phyloP scores from a whole-genome alignment of 1,139 yeast species.

The Taiozyma onychis region DNA sequence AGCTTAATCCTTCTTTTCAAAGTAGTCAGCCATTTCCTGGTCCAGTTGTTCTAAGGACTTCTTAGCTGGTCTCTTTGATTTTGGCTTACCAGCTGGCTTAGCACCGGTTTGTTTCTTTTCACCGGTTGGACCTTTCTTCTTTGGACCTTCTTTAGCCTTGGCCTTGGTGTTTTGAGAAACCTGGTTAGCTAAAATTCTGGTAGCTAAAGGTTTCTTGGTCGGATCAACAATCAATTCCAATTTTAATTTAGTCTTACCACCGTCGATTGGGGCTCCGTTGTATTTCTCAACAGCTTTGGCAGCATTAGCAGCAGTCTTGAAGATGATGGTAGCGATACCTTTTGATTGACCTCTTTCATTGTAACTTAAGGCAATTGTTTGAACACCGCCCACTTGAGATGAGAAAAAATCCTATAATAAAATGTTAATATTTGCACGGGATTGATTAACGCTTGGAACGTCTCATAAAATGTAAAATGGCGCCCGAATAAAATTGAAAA shows the following conservation, averaged over 20 bases:
- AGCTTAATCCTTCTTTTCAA: slow-evolving; percentile 34
- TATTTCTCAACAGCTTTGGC: slow-evolving; percentile 72
- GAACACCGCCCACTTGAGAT: slow-evolving; percentile 83
- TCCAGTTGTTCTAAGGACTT: slow-evolving; percentile 88
- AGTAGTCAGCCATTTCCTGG: slow-evolving; percentile 89
- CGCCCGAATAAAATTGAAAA: slow-evolving; percentile 4
- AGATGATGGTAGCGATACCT: slow-evolving; percentile 85
- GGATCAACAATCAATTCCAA: slow-evolving; percentile 89
- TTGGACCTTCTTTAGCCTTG: slow-evolving; percentile 22
- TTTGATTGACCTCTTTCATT: slow-evolving; percentile 86
- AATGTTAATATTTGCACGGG: slow-evolving; percentile 7
- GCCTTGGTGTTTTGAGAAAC: slow-evolving; percentile 18
- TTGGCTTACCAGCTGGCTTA: slow-evolving; percentile 31
- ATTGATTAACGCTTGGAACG: neutral
- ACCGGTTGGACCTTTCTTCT: slow-evolving; percentile 10
- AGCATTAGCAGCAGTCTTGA: slow-evolving; percentile 66
- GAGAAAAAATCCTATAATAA: slow-evolving; percentile 75
- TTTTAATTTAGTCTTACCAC: slow-evolving; percentile 72
- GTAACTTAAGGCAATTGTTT: slow-evolving; percentile 65
- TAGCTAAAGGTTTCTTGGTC: slow-evolving; percentile 64
- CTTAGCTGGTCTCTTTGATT: slow-evolving; percentile 43
- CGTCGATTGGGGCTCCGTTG: slow-evolving; percentile 92
- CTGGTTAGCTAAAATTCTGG: slow-evolving; percentile 59
- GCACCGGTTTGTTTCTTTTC: slow-evolving; percentile 16
- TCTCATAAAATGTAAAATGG: neutral